phyloP scores from a whole-genome alignment of 2,329 filamentous ascomycete genomes.

The Pestalotiopsis sp. region DNA sequence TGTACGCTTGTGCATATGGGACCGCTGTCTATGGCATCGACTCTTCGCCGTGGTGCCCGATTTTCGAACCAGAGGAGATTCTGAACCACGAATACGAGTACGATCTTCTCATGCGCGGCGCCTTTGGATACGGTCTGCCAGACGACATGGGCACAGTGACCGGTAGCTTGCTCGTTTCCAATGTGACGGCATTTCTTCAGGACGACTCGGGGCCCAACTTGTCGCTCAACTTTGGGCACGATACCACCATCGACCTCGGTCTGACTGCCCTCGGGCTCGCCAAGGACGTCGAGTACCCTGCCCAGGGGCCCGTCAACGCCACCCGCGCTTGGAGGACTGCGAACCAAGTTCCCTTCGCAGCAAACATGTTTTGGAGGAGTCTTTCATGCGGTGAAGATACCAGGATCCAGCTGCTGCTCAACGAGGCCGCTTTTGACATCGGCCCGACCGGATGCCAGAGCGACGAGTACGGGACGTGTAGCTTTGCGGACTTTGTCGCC shows the following conservation, averaged over 20 bases:
- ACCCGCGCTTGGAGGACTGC: conserved; percentile 21
- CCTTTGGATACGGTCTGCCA: conserved; percentile 25
- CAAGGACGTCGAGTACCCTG: conserved; percentile 19
- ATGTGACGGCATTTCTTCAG: conserved; percentile 22
- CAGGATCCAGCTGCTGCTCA: conserved; percentile 24
- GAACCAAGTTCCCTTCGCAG: conserved; percentile 23
- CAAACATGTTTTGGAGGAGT: conserved; percentile 23
- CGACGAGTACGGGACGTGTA: conserved; percentile 23
- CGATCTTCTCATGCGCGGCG: conserved; percentile 25
- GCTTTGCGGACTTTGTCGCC: conserved; percentile 20
- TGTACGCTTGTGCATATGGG: conserved; percentile 26
- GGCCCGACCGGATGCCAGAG: conserved; percentile 21
- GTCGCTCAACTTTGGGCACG: conserved; percentile 25
- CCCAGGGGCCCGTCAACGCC: conserved; percentile 19
- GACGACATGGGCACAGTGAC: conserved; percentile 23
- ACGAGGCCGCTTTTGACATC: conserved; percentile 26
- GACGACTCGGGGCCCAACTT: conserved; percentile 16
- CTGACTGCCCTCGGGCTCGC: conserved; percentile 24
- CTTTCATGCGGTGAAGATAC: conserved; percentile 19
- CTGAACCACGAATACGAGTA: conserved; percentile 24
- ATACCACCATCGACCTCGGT: conserved; percentile 25
- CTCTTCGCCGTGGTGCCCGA: conserved; percentile 24
- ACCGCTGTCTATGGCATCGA: conserved; percentile 21
- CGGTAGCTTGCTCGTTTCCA: conserved; percentile 22
- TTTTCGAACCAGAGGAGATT: conserved; percentile 23